phyloP scores from a whole-genome alignment of 2,329 filamentous ascomycete species.

The Hypoxylon sp. region DNA sequence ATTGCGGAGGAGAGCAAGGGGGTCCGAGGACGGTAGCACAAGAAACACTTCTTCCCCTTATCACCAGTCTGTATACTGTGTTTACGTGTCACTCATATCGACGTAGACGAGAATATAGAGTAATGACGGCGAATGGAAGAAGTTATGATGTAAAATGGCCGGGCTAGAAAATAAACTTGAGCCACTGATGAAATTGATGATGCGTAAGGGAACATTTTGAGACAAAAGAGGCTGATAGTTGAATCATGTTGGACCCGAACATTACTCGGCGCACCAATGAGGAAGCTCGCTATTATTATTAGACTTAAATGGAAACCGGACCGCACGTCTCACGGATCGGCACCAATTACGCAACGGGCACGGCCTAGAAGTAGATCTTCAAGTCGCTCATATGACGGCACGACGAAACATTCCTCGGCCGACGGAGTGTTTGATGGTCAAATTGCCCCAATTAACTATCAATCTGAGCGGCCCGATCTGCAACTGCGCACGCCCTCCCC shows the following conservation, averaged over 20 bases:
- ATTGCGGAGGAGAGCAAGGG: conserved; percentile 17
- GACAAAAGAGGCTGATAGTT: conserved; percentile 32
- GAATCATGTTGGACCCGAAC: conserved; percentile 28
- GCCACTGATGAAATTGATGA: conserved; percentile 39
- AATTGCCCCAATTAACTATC: conserved; percentile 11
- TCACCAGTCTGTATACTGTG: conserved; percentile 22
- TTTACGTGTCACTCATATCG: conserved; percentile 21
- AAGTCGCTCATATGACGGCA: conserved; percentile 41
- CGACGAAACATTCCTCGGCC: conserved; percentile 25
- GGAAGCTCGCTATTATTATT: conserved; percentile 24
- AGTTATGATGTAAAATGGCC: conserved; percentile 36
- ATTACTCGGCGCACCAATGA: conserved; percentile 34
- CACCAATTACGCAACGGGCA: conserved; percentile 41
- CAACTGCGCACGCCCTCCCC: conserved; percentile 10
- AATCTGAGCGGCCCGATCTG: conserved; percentile 8
- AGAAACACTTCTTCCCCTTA: conserved; percentile 4
- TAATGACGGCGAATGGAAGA: conserved; percentile 9
- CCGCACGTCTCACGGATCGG: conserved; percentile 37
- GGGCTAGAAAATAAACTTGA: neutral
- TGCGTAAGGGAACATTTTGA: conserved; percentile 22
- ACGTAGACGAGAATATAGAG: conserved; percentile 8
- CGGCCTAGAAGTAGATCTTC: conserved; percentile 35
- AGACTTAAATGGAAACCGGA: conserved; percentile 27
- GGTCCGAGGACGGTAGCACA: conserved; percentile 24
- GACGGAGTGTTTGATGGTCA: conserved; percentile 26